Base-by-base conservation (phyloP, 192 early-diverging fungal genomes). In the Gonapodya prolifera region DNA sequence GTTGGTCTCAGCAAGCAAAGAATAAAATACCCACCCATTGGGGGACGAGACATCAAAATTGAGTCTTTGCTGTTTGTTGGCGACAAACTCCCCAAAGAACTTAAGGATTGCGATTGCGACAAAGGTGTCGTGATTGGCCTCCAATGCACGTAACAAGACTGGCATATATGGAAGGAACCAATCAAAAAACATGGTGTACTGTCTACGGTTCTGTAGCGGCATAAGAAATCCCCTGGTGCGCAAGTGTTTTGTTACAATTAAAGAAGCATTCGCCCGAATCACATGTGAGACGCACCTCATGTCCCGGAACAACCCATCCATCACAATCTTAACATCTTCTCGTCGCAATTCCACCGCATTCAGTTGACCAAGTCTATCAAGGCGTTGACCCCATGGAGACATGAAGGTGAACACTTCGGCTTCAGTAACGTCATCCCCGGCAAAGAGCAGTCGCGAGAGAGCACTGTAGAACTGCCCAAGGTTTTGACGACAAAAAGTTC, bases 31-130 rank as follows among this genome's bases (percentile, higher is more conserved):
- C 8, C 35, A 84, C 84, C 95, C 95, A 76, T 94, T 94, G 2
- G 94, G 86, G 17, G 92, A 93, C 16, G 92, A 89, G 34, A 92
- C 86, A 33, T 96, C 95, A 86, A 96, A 96, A 36, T 84, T 86
- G 45, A 96, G 83, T 34, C 95, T 88, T 80, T 92, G 88, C 80
- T 84, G 88, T 79, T 88, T 86, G 83, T 96, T 97, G 75, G 89
- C 86, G 33, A 90, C 90, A 87, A 97, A 91, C 85, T 96, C 94
- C 18, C 86, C 76, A 77, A 89, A 85, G 77, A 96, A 92, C 79
- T 91, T 92, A 70, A 97, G 85, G 34, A 92, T 85, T 0, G 91
- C 82, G 34, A 91, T 91, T 34, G 90, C 86, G 32, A 94, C 88
- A 30, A 83, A 79, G 77, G 91, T 87, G 69, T 83, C 82, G 32